Base-by-base conservation (phyloP, 2,329 filamentous ascomycete genomes). In the Pyrenochaeta sp. region DNA sequence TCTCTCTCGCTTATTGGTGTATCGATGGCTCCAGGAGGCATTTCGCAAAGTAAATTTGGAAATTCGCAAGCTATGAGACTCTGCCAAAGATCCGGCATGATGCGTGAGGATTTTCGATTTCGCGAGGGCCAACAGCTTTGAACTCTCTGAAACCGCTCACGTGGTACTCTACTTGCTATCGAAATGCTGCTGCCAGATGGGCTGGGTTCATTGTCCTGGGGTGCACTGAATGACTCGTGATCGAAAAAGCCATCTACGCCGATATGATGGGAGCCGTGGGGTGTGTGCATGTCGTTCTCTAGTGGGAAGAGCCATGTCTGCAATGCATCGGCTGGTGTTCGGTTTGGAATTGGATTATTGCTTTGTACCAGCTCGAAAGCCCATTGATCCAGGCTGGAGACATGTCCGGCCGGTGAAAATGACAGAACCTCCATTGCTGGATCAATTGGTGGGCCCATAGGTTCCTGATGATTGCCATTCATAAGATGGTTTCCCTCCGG, bases 121-220 rank as follows among this genome's bases (percentile, higher is more conserved):
- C 66, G 61, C 6, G 73, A 69, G 2, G 73, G 72, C 75, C 75
- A 77, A 41, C 73, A 76, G 37, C 63, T 74, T 51, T 76, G 73
- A 1, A 77, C 75, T 52, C 74, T 61, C 15, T 73, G 72, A 49
- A 77, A 77, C 21, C 75, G 67, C 41, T 76, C 73, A 31, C 68
- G 64, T 12, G 75, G 75, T 27, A 77, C 75, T 49, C 68, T 63
- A 20, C 73, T 75, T 18, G 73, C 73, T 52, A 74, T 75, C 0
- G 75, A 75, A 3, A 66, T 68, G 41, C 68, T 75, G 36, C 67
- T 72, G 7, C 66, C 71, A 27, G 73, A 72, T 21, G 74, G 71
- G 44, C 71, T 74, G 7, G 62, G 63, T 17, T 71, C 66, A 12
- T 68, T 70, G 11, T 70, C 65, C 23, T 51, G 52, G 3, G 61